Evolutionary conservation across 2,329 filamentous ascomycete species (phyloP), one percentile per base, ranked within the genome.

Genomic region (Dichotomopilus funicola): DNA sequence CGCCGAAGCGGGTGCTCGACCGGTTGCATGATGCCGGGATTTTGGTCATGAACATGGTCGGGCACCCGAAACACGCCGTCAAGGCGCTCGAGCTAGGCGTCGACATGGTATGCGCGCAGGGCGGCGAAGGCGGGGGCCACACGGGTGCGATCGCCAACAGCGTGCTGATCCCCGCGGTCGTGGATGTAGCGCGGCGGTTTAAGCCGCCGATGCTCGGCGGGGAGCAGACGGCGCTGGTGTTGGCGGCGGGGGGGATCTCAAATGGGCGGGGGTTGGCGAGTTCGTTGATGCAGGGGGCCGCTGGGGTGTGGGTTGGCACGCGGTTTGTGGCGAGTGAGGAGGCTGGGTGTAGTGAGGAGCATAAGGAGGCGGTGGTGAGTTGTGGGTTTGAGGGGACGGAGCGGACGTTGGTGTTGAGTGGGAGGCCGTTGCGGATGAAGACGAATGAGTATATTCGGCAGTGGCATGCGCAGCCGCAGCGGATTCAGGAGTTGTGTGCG

Each of bases 21-120:
- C 75, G 83, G 46, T 77, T 97, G 45, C 92, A 97, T 67, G 78
- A 79, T 7, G 86, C 87, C 0, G 88, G 88, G 0, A 88, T 97
- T 42, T 68, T 95, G 57, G 79, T 96, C 38, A 96, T 96, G 91
- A 96, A 96, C 71, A 96, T 96, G 91, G 91, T 96, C 19, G 92
- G 92, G 0, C 88, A 91, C 65, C 91, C 92, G 1, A 90, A 87
- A 69, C 92, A 97, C 70, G 91, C 91, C 0, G 81, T 86, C 69
- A 96, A 96, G 74, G 91, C 91, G 2, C 76, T 97, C 4, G 83
- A 90, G 49, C 81, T 86, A 0, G 92, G 92, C 44, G 90, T 95
- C 8, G 92, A 97, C 72, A 86, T 96, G 61, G 81, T 97, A 5
- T 96, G 91, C 69, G 86, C 91, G 2, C 92, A 97, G 74, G 92